Evolutionary conservation across 345 rosid species (phyloP).

Genomic region (Turnera subulata): DNA sequence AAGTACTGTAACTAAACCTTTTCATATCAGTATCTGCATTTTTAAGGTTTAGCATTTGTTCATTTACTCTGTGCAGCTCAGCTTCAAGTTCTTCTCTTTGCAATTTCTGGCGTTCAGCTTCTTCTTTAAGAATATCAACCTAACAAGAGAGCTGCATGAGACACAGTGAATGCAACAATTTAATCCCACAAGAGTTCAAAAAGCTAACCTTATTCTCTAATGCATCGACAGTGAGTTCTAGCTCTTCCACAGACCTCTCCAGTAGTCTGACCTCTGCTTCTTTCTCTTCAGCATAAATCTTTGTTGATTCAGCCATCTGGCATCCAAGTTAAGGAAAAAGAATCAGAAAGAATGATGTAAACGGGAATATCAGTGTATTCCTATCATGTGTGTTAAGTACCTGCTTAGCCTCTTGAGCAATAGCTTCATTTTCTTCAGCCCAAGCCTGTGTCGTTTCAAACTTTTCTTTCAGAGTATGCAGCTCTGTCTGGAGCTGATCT

Average conservation of each 20-base stretch:
- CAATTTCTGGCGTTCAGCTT: constrained; percentile 85
- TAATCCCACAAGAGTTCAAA: constrained; percentile 10
- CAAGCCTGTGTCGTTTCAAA: constrained; percentile 44
- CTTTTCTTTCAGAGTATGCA: constrained; percentile 53
- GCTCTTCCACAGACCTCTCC: constrained; percentile 91
- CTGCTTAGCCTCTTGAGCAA: constrained; percentile 68
- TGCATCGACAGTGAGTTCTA: constrained; percentile 69
- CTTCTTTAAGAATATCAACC: constrained; percentile 85
- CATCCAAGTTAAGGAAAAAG: neutral
- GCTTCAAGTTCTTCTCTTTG: constrained; percentile 87
- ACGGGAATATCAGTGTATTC: neutral
- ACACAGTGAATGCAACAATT: constrained; percentile 1
- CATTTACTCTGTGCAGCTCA: constrained; percentile 63
- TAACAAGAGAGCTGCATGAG: constrained; percentile 33
- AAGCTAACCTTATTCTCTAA: constrained; percentile 76
- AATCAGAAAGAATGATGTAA: constrained; percentile 3
- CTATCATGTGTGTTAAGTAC: constrained; percentile 28
- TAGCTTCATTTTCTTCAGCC: constrained; percentile 60
- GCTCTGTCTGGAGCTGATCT: constrained; percentile 53
- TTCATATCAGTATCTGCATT: constrained; percentile 58
- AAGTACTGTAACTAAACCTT: constrained; percentile 41
- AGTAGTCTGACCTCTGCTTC: constrained; percentile 82
- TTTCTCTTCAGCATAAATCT: constrained; percentile 62
- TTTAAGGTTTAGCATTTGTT: constrained; percentile 68
- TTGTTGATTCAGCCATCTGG: constrained; percentile 76